Percentiles rank a stretch among this genome's conserved stretches.
Evolutionary conservation across 2,329 filamentous ascomycete genomes (phyloP).

Genomic region (Coniochaeta pulveracea): DNA sequence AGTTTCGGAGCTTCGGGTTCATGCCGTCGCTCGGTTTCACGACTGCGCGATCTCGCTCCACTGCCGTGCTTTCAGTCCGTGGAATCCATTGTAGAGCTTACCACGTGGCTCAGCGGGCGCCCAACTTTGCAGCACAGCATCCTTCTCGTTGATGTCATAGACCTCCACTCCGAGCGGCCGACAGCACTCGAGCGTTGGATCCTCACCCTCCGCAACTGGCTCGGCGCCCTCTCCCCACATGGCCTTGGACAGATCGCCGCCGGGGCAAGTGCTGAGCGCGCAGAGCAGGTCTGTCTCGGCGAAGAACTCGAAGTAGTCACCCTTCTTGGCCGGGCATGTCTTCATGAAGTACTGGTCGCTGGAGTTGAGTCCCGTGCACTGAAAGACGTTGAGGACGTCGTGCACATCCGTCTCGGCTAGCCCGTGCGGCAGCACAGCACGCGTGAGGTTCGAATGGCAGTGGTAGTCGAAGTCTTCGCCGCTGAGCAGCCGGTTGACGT

Average conservation of each 20-base stretch:
- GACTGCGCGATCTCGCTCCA: neutral
- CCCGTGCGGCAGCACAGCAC: slow-evolving; percentile 58
- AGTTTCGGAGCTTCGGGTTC: too few species aligned
- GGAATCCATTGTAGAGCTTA: neutral
- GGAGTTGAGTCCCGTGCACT: slow-evolving; percentile 67
- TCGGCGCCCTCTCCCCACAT: slow-evolving; percentile 67
- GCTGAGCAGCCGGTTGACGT: slow-evolving; percentile 64
- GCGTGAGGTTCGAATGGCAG: slow-evolving; percentile 71
- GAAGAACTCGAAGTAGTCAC: slow-evolving; percentile 63
- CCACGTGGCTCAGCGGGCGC: neutral
- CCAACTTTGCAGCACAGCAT: neutral
- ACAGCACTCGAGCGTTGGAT: slow-evolving; percentile 59
- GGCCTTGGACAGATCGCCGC: slow-evolving; percentile 68
- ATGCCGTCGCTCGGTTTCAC: too few species aligned
- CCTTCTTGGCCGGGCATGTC: slow-evolving; percentile 40
- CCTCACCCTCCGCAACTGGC: slow-evolving; percentile 33
- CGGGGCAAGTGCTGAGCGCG: slow-evolving; percentile 59
- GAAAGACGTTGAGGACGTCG: slow-evolving; percentile 79
- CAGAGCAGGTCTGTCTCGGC: slow-evolving; percentile 66
- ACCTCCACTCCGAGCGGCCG: slow-evolving; percentile 67
- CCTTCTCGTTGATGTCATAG: slow-evolving; percentile 18
- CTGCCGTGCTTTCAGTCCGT: neutral
- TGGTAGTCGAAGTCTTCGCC: slow-evolving; percentile 68
- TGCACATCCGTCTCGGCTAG: slow-evolving; percentile 66
- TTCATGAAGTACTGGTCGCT: slow-evolving; percentile 69